Evolutionary conservation across 345 rosid species (phyloP).

Genomic region (Arabidopsis thaliana): DNA sequence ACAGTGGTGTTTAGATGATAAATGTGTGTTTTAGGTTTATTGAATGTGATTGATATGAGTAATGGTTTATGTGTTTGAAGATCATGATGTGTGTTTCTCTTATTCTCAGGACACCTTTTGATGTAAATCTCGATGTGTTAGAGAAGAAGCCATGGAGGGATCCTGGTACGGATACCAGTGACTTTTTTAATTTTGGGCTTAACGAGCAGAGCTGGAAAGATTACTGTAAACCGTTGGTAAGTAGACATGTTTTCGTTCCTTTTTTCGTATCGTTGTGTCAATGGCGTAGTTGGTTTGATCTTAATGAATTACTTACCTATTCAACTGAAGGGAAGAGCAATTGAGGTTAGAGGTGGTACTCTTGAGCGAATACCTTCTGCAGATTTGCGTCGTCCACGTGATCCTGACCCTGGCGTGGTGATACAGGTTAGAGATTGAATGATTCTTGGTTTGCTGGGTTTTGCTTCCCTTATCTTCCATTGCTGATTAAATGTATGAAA

Average conservation of each 20-base stretch:
- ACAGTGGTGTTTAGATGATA: not conserved
- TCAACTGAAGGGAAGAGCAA: slow-evolving; percentile 65
- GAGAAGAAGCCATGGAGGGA: slow-evolving; percentile 69
- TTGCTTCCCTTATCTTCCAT: slow-evolving; percentile 18
- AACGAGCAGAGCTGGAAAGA: slow-evolving; percentile 70
- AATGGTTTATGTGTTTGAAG: not conserved
- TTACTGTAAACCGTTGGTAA: slow-evolving; percentile 66
- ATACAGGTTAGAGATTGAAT: slow-evolving; percentile 57
- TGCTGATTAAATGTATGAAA: slow-evolving; percentile 38
- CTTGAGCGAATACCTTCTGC: slow-evolving; percentile 62
- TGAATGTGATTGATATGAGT: slow-evolving; percentile 3
- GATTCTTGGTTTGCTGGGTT: slow-evolving; percentile 19
- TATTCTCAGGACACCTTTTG: slow-evolving; percentile 56
- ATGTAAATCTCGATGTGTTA: slow-evolving; percentile 56
- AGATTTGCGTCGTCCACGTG: slow-evolving; percentile 49
- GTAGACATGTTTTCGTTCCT: slow-evolving; percentile 16
- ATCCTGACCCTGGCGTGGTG: slow-evolving; percentile 65
- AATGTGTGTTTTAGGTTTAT: not conserved
- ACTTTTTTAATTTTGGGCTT: slow-evolving; percentile 76
- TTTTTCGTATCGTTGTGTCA: slow-evolving; percentile 2
- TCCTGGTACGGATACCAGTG: slow-evolving; percentile 56
- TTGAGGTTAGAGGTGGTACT: slow-evolving; percentile 59
- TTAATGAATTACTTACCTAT: slow-evolving; percentile 21
- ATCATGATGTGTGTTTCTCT: slow-evolving; percentile 5
- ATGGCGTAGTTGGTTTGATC: slow-evolving; percentile 33